phyloP scores from a whole-genome alignment of 345 rosid genomes.

The Acer saccharum region DNA sequence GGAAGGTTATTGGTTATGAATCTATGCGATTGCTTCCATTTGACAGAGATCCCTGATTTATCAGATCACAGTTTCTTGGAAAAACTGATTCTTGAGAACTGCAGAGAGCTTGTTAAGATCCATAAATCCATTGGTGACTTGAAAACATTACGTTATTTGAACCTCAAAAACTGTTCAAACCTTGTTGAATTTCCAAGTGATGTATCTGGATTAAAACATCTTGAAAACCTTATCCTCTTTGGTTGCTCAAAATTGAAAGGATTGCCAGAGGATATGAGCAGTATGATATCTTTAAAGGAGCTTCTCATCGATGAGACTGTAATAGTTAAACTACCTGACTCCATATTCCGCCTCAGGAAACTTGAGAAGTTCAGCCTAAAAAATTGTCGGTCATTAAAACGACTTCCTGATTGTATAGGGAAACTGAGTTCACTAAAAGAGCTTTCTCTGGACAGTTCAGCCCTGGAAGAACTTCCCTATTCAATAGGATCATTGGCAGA shows the following conservation, averaged over 20 bases:
- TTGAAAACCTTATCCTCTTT: constrained; percentile 5
- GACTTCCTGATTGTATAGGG: constrained; percentile 17
- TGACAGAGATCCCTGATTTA: constrained; percentile 9
- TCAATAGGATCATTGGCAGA: constrained; percentile 13
- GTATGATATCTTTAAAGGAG: constrained; percentile 20
- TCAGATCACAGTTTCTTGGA: background rate
- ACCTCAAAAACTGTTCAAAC: constrained; percentile 5
- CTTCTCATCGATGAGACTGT: constrained; percentile 24
- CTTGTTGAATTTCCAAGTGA: constrained; percentile 12
- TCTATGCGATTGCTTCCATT: background rate
- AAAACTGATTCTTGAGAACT: constrained; percentile 10
- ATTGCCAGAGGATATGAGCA: constrained; percentile 18
- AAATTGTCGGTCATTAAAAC: constrained; percentile 8
- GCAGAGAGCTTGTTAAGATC: background rate
- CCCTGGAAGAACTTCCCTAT: constrained; percentile 10
- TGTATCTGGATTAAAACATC: background rate
- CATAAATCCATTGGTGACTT: constrained; percentile 2
- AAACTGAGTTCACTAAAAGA: constrained; percentile 19
- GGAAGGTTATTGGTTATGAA: background rate
- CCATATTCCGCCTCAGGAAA: constrained; percentile 18
- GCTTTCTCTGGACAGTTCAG: constrained; percentile 20
- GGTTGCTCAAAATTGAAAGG: constrained; percentile 7
- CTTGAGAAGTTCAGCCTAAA: constrained; percentile 24
- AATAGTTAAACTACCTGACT: constrained; percentile 8
- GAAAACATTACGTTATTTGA: background rate